These are phyloP conservation scores for Cyamopsis tetragonoloba DNA, from an alignment of 306 rosid species.

Conservation along the genomic window DNA sequence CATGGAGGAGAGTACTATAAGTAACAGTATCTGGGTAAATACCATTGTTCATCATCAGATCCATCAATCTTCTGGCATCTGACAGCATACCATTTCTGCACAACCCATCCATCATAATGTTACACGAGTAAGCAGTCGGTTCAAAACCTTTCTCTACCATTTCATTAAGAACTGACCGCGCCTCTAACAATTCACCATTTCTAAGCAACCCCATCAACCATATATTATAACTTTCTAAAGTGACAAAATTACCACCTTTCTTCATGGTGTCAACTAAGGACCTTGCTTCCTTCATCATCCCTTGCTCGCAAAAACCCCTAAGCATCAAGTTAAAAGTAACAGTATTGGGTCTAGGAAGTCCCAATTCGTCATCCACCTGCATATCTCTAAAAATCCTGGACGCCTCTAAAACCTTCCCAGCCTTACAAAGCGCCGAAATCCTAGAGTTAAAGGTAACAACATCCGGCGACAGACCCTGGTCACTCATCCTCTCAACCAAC, in stretches of 20 bases:
- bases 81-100: conserved; percentile 63
- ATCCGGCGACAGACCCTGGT: conserved; percentile 55
- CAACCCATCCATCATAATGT: conserved; percentile 71
- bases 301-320: conserved; percentile 67
- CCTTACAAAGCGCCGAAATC: conserved; percentile 76
- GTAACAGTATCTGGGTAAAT: conserved; percentile 63
- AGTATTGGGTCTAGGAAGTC: conserved; percentile 73
- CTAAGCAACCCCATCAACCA: conserved; percentile 74
- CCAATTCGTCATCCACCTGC: conserved; percentile 69
- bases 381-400: conserved; percentile 89
- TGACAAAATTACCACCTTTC: conserved; percentile 29
- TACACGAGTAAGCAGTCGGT: conserved; percentile 64
- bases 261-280: conserved; percentile 65
- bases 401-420: conserved; percentile 74
- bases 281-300: conserved; percentile 75
- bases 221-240: conserved; percentile 62
- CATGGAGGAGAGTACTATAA: conserved; percentile 70
- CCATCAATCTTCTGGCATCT: conserved; percentile 66
- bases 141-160: conserved; percentile 58
- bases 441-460: conserved; percentile 86
- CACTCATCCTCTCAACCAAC: conserved; percentile 72
- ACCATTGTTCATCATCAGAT: conserved; percentile 55
- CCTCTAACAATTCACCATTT: conserved; percentile 63
- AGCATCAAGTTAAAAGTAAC: conserved; percentile 76
- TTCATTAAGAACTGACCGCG: conserved; percentile 56